Conservation (phyloP, 164 flowering plant species). For the Macadamia integrifolia region DNA sequence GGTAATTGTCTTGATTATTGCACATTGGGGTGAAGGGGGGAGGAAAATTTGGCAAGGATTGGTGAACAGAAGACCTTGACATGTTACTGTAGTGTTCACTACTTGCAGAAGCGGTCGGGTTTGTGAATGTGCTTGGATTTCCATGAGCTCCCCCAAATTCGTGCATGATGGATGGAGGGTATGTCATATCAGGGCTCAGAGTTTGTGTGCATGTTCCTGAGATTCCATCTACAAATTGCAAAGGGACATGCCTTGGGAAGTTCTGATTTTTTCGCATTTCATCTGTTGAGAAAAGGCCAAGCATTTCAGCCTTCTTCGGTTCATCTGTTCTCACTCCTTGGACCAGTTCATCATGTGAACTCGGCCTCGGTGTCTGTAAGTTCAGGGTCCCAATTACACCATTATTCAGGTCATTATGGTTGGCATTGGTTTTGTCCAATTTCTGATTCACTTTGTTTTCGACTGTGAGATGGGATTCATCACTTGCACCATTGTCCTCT, state of each 20-base stretch:
- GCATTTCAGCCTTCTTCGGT: slow-evolving; percentile 15
- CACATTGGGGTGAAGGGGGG: slow-evolving; percentile 40
- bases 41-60: slow-evolving; percentile 38
- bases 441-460: slow-evolving; percentile 23
- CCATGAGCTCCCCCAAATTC: slow-evolving; percentile 32
- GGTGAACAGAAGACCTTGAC: slow-evolving; percentile 38
- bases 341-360: slow-evolving; percentile 20
- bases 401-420: slow-evolving; percentile 25
- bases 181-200: slow-evolving; percentile 24
- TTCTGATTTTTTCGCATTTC: slow-evolving; percentile 38
- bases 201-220: slow-evolving; percentile 25
- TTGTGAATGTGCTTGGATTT: slow-evolving; percentile 18
- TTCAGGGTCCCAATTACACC: slow-evolving; percentile 20
- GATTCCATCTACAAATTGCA: slow-evolving; percentile 56
- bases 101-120: slow-evolving; percentile 38
- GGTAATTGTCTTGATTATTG: slow-evolving; percentile 42
- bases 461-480: slow-evolving; percentile 28
- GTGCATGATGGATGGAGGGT: slow-evolving; percentile 33
- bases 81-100: slow-evolving; percentile 34
- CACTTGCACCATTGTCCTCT: slow-evolving; percentile 18
- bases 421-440: slow-evolving; percentile 18
- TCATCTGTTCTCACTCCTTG: slow-evolving; percentile 21
- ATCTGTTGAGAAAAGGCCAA: slow-evolving; percentile 19
- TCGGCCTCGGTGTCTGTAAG: slow-evolving; percentile 13
- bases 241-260: slow-evolving; percentile 66